Evolutionary conservation across 192 early-diverging fungal species (phyloP).

Genomic region (Spizellomyces punctatus): DNA sequence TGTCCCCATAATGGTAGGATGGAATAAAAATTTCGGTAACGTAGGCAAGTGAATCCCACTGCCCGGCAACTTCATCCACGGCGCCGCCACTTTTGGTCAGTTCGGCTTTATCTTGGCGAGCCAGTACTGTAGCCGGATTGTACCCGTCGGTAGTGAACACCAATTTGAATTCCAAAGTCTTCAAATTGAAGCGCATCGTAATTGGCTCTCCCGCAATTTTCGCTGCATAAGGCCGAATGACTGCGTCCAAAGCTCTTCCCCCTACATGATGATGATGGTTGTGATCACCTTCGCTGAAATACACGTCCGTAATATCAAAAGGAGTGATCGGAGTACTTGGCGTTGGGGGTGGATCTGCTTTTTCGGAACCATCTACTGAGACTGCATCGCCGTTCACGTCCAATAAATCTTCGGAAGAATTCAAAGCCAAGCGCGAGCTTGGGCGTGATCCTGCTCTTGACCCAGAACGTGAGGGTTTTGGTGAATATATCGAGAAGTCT

Average conservation of each 20-base stretch:
- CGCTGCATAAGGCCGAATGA: slow-evolving; percentile 78
- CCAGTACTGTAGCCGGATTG: not conserved
- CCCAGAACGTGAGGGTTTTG: slow-evolving; percentile 17
- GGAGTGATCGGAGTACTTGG: slow-evolving; percentile 45
- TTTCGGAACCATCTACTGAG: too few relatives aligned
- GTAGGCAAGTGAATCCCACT: not conserved
- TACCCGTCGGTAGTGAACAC: slow-evolving; percentile 49
- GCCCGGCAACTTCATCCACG: too few relatives aligned
- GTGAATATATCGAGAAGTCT: slow-evolving; percentile 76
- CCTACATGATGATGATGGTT: slow-evolving; percentile 63
- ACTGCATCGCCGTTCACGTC: too few relatives aligned
- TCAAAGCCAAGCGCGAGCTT: too few relatives aligned
- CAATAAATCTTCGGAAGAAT: too few relatives aligned
- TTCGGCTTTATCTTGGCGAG: not conserved
- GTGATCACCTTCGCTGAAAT: slow-evolving; percentile 38
- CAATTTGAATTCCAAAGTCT: slow-evolving; percentile 62
- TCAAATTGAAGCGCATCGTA: slow-evolving; percentile 60
- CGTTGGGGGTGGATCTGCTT: too few relatives aligned
- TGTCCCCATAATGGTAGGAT: slow-evolving; percentile 64
- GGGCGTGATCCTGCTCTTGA: not conserved
- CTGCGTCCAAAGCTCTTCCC: slow-evolving; percentile 77
- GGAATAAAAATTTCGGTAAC: slow-evolving; percentile 76
- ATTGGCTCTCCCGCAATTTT: slow-evolving; percentile 72
- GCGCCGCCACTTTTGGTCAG: too few relatives aligned
- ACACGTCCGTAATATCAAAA: slow-evolving; percentile 54